Evolutionary conservation across 768 basidiomycete genomes (phyloP), one percentile per base, ranked within the genome.

Genomic region (Cytidiella melzeri): DNA sequence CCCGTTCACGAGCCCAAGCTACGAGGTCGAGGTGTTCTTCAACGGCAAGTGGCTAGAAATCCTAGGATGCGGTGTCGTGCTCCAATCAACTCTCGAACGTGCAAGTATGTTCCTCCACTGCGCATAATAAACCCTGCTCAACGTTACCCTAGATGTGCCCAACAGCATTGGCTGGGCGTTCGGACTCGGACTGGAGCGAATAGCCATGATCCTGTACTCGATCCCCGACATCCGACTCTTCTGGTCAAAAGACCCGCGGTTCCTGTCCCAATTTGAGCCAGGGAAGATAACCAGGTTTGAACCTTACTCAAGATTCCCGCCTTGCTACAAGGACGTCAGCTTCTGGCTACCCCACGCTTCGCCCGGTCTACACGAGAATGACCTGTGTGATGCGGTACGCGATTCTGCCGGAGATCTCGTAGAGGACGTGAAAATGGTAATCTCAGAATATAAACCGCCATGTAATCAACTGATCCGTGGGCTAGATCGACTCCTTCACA

Each of bases 221-320:
- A 95, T 99, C 45, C 96, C 95, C 7, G 96, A 99, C 65, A 98
- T 99, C 63, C 87, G 96, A 15, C 73, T 99, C 12, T 99, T 99
- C 75, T 99, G 96, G 96, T 93, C 93, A 2, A 68, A 70, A 43
- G 96, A 99, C 61, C 59, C 77, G 15, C 84, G 94, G 11, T 99
- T 99, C 76, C 70, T 86, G 23, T 76, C 79, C 11, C 96, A 99
- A 59, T 99, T 99, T 66, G 67, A 73, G 36, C 71, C 78, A 39
- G 90, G 85, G 7, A 66, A 81, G 52, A 87, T 99, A 56, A 79
- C 75, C 10, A 76, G 80, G 1, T 99, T 98, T 77, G 81, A 83
- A 60, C 81, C 92, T 0, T 98, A 93, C 69, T 95, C 92, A 11
- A 91, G 84, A 67, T 93, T 90, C 64, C 96, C 96, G 2, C 75